A percentile compares a stretch with the other conserved stretches of the same genome.
Evolutionary conservation across 495 filamentous ascomycete genomes (phyloP).

Genomic region (Aspergillus hancockii): DNA sequence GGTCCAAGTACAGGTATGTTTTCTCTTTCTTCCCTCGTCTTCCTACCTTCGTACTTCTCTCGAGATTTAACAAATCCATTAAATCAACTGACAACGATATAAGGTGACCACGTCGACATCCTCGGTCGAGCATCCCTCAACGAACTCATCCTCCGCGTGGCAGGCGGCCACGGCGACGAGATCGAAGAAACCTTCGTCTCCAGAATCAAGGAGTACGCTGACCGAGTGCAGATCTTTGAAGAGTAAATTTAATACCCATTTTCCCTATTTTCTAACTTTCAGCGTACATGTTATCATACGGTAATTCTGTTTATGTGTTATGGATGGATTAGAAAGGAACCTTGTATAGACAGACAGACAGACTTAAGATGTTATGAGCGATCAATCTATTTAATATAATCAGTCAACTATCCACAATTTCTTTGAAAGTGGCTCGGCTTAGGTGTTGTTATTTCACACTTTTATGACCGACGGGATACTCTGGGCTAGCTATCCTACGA

Average conservation of each 20-base stretch:
- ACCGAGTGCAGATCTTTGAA: conserved; percentile 77
- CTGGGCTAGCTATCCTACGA: too few relatives aligned
- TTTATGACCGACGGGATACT: too few relatives aligned
- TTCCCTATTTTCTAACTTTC: conserved; percentile 2
- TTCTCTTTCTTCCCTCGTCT: neutral
- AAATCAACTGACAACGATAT: conserved; percentile 9
- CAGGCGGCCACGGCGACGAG: conserved; percentile 79
- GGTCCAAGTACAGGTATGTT: conserved; percentile 82
- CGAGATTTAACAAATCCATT: neutral
- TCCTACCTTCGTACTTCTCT: too few relatives aligned
- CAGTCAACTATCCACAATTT: too few relatives aligned
- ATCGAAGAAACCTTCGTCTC: conserved; percentile 78
- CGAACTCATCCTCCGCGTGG: conserved; percentile 84
- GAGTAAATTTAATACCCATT: conserved; percentile 19
- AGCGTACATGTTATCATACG: neutral
- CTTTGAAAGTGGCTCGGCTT: neutral
- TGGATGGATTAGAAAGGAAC: neutral
- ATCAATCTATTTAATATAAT: neutral
- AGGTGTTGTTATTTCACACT: too few relatives aligned
- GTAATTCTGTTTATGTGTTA: neutral
- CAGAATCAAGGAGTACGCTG: conserved; percentile 77
- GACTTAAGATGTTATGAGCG: neutral
- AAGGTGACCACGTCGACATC: conserved; percentile 94
- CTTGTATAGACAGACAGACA: neutral
- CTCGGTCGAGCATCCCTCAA: conserved; percentile 85